These are phyloP conservation scores for Dendrostoma leiphaemia DNA, from an alignment of 2,329 filamentous ascomycete species.

Conservation along the genomic window DNA sequence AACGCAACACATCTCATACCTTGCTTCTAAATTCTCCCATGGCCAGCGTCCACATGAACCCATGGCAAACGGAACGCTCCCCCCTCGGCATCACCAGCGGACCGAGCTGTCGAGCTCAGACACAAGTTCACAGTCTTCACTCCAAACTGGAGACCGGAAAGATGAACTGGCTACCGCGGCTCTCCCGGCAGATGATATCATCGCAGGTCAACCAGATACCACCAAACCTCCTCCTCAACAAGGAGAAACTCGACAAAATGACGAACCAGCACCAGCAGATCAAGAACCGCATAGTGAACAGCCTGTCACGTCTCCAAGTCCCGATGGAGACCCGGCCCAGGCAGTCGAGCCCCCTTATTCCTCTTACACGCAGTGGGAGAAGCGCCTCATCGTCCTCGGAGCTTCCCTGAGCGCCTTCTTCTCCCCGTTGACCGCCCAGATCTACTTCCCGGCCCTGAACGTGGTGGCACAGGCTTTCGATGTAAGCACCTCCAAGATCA, in stretches of 20 bases:
- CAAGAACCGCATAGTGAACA: conserved; percentile 20
- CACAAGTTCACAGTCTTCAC: too few relatives aligned
- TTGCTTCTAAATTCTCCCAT: neutral
- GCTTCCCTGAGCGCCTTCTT: conserved; percentile 40
- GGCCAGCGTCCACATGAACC: neutral
- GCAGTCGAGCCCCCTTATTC: conserved; percentile 30
- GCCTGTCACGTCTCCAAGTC: conserved; percentile 8
- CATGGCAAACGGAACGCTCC: neutral
- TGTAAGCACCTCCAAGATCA: conserved; percentile 41
- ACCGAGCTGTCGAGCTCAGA: neutral
- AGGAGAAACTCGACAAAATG: neutral
- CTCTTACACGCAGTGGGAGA: conserved; percentile 37
- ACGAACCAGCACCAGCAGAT: neutral
- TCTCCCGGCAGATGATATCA: too few relatives aligned
- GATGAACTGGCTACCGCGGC: neutral
- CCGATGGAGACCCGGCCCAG: conserved; percentile 9
- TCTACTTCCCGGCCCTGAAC: conserved; percentile 54
- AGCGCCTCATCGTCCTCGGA: conserved; percentile 38
- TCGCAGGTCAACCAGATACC: neutral
- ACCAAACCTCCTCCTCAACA: neutral
- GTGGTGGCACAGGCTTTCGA: conserved; percentile 45
- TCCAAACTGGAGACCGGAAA: neutral
- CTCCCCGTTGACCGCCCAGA: conserved; percentile 46
- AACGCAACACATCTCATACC: too few relatives aligned
- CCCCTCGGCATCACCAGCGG: neutral